These are phyloP conservation scores for Fusarium goolgardi DNA, from an alignment of 2,329 filamentous ascomycete genomes.

Conservation along the genomic window DNA sequence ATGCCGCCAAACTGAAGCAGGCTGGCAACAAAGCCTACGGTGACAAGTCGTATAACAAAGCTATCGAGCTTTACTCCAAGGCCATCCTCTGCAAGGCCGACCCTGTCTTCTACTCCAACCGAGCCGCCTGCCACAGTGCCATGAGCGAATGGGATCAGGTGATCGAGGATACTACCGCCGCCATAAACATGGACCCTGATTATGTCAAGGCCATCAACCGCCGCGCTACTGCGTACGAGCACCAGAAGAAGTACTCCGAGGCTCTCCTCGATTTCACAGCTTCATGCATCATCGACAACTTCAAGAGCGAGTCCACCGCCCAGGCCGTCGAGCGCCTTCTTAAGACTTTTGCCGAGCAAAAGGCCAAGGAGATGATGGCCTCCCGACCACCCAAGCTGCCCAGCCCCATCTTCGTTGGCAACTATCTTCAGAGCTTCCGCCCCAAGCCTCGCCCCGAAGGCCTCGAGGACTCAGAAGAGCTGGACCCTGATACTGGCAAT, in stretches of 20 bases:
- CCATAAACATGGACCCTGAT: conserved; percentile 90
- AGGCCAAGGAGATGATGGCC: conserved; percentile 88
- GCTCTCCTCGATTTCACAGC: conserved; percentile 97
- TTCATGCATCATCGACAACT: conserved; percentile 98
- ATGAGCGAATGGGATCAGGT: conserved; percentile 94
- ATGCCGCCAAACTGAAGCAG: conserved; percentile 91
- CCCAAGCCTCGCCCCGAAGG: conserved; percentile 81
- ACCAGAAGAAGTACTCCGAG: conserved; percentile 90
- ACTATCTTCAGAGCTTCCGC: conserved; percentile 99
- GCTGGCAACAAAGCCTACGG: conserved; percentile 97
- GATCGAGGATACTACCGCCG: conserved; percentile 95
- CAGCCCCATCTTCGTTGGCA: conserved; percentile 95
- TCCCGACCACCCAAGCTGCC: conserved; percentile 90
- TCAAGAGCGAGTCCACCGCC: conserved; percentile 90
- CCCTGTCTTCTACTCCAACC: conserved; percentile 98
- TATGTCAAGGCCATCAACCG: conserved; percentile 99
- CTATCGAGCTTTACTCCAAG: conserved; percentile 94
- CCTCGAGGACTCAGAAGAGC: conserved; percentile 82
- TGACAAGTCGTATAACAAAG: conserved; percentile 90
- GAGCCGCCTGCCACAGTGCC: conserved; percentile 96
- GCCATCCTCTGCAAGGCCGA: conserved; percentile 97
- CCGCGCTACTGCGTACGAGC: conserved; percentile 95
- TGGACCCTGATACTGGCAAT: conserved; percentile 81
- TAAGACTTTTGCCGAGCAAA: conserved; percentile 96
- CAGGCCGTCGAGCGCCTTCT: conserved; percentile 91